Conservation (phyloP, 108 stramenopile species). For the Cyclotella kingstonii region DNA sequence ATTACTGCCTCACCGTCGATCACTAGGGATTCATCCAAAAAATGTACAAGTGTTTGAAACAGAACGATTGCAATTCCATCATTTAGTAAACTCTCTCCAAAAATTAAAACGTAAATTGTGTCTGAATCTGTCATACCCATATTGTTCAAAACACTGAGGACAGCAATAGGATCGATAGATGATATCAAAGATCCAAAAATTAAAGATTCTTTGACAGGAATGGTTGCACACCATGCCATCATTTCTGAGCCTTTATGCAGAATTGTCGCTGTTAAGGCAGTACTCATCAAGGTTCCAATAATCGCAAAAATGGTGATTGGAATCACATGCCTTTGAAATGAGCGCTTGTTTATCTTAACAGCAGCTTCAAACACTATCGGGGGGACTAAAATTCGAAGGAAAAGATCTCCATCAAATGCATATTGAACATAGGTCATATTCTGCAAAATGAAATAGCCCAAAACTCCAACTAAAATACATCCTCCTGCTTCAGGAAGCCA, state of each 20-base stretch:
- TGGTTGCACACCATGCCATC: slow-evolving; percentile 45
- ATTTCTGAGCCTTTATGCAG: slow-evolving; percentile 60
- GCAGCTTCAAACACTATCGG: slow-evolving; percentile 92
- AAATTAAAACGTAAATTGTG: slow-evolving; percentile 84
- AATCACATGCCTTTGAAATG: slow-evolving; percentile 70
- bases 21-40: slow-evolving; percentile 72
- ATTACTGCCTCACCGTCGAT: slow-evolving; percentile 60
- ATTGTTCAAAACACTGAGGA: slow-evolving; percentile 68
- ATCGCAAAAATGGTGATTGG: slow-evolving; percentile 81
- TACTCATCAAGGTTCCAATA: slow-evolving; percentile 76
- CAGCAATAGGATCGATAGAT: slow-evolving; percentile 88
- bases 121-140: slow-evolving; percentile 77
- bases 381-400: slow-evolving; percentile 85
- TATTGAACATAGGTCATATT: slow-evolving; percentile 76
- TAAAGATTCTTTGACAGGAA: slow-evolving; percentile 72
- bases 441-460: slow-evolving; percentile 65
- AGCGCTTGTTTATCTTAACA: slow-evolving; percentile 76
- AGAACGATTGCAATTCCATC: slow-evolving; percentile 91
- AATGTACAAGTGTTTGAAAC: slow-evolving; percentile 85
- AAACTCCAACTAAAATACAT: slow-evolving; percentile 80
- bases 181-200: slow-evolving; percentile 89
- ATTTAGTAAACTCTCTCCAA: slow-evolving; percentile 94
- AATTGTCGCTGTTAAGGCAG: slow-evolving; percentile 68
- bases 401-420: slow-evolving; percentile 84
- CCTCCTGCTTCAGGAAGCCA: slow-evolving; percentile 90